Evolutionary conservation across 176 grass and related monocot species (phyloP).

Genomic region (Pontederia paniculata): DNA sequence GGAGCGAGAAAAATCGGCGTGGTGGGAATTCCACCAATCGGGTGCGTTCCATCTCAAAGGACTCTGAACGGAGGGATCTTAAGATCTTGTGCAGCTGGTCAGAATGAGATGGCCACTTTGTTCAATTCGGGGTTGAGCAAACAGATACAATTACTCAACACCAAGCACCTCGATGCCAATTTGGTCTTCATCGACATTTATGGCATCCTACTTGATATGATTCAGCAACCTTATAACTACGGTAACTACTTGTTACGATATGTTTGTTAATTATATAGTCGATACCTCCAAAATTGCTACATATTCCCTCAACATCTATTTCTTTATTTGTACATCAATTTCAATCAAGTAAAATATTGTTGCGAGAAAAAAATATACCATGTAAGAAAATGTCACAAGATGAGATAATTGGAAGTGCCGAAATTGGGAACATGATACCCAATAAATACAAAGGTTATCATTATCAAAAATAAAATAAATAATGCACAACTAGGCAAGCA

Average conservation of each 20-base stretch:
- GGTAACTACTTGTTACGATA: slow-evolving; percentile 11
- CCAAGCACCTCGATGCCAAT: slow-evolving; percentile 2
- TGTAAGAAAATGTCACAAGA: no score
- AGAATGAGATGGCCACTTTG: slow-evolving; percentile 33
- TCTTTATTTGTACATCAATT: no score
- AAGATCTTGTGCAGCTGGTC: slow-evolving; percentile 32
- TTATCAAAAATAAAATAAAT: no score
- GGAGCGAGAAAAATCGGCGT: slow-evolving; percentile 46
- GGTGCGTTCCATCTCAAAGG: slow-evolving; percentile 55
- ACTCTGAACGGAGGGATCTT: slow-evolving; percentile 16
- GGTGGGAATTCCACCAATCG: slow-evolving; percentile 47
- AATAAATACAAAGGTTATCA: no score
- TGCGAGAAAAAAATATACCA: no score
- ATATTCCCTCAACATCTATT: no score
- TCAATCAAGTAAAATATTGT: no score
- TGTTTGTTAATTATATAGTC: no score
- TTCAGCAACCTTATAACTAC: slow-evolving; percentile 22
- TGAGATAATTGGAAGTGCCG: no score
- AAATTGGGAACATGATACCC: no score
- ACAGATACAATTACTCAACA: slow-evolving; percentile 21
- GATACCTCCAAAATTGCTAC: no score
- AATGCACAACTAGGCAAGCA: no score
- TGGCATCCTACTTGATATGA: slow-evolving; percentile 33
- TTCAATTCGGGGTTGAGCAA: slow-evolving; percentile 32
- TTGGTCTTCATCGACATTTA: slow-evolving; percentile 49